phyloP scores from a whole-genome alignment of 495 filamentous ascomycete genomes.

The Monascus purpureus region DNA sequence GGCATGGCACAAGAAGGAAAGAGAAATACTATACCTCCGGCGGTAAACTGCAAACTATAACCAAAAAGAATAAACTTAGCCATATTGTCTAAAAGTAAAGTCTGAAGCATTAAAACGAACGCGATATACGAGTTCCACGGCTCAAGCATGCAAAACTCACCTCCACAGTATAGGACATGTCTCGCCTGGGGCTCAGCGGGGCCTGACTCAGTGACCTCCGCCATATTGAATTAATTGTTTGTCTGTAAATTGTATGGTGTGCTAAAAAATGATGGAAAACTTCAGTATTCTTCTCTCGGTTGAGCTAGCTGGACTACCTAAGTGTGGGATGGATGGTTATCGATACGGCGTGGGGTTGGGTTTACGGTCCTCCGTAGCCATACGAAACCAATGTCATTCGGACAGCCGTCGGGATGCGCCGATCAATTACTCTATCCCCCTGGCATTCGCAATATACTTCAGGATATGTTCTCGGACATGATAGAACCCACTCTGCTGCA shows the following conservation, averaged over 20 bases:
- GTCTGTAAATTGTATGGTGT: background rate
- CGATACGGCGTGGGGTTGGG: conserved; percentile 7
- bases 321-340: too few relatives aligned
- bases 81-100: too few relatives aligned
- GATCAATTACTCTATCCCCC: too few relatives aligned
- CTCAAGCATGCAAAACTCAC: conserved; percentile 29
- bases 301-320: too few relatives aligned
- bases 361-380: conserved; percentile 1
- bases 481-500: too few relatives aligned
- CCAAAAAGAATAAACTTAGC: conserved; percentile 5
- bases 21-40: conserved; percentile 62
- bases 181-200: conserved; percentile 45
- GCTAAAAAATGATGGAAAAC: too few relatives aligned
- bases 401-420: too few relatives aligned
- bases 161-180: conserved; percentile 67
- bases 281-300: too few relatives aligned
- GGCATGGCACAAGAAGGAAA: too few relatives aligned
- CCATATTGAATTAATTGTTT: conserved; percentile 15
- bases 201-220: conserved; percentile 22
- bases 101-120: too few relatives aligned
- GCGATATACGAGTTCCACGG: conserved; percentile 3
- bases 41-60: conserved; percentile 75
- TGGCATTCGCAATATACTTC: too few relatives aligned
- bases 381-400: background rate
- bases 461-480: too few relatives aligned